Evolutionary conservation across 345 rosid species (phyloP).

Genomic region (Eucalyptus cloeziana): DNA sequence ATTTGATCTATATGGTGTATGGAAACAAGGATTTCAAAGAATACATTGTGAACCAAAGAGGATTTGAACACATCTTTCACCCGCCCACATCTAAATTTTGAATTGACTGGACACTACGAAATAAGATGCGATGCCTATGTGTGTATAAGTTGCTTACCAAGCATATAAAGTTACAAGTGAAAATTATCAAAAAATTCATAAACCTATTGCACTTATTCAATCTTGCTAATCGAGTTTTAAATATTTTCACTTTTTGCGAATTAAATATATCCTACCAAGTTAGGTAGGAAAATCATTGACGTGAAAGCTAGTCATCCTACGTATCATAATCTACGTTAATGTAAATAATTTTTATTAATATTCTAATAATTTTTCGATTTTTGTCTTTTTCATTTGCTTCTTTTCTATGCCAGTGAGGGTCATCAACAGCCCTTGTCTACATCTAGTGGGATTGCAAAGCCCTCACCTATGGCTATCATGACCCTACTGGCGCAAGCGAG

Average conservation of each 20-base stretch:
- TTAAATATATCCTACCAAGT: too few species aligned
- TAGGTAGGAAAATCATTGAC: accelerated
- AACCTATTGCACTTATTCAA: too few species aligned
- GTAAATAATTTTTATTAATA: too few species aligned
- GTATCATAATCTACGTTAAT: too few species aligned
- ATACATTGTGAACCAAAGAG: background rate
- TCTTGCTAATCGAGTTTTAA: too few species aligned
- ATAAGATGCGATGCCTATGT: background rate
- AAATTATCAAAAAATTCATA: too few species aligned
- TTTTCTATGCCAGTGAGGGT: too few species aligned
- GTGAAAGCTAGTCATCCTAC: accelerated
- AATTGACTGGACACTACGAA: too few species aligned
- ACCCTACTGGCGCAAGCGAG: too few species aligned
- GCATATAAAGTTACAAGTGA: accelerated
- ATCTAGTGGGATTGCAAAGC: accelerated
- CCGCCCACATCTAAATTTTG: background rate
- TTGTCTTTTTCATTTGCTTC: too few species aligned
- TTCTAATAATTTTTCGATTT: accelerated
- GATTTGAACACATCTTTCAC: background rate
- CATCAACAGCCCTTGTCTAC: accelerated
- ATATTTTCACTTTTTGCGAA: accelerated
- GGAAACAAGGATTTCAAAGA: background rate
- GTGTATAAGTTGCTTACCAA: background rate
- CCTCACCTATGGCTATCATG: too few species aligned
- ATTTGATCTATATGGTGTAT: background rate